These are phyloP conservation scores for Aquilaria sinensis DNA, from an alignment of 345 rosid species.

Conservation along the genomic window DNA sequence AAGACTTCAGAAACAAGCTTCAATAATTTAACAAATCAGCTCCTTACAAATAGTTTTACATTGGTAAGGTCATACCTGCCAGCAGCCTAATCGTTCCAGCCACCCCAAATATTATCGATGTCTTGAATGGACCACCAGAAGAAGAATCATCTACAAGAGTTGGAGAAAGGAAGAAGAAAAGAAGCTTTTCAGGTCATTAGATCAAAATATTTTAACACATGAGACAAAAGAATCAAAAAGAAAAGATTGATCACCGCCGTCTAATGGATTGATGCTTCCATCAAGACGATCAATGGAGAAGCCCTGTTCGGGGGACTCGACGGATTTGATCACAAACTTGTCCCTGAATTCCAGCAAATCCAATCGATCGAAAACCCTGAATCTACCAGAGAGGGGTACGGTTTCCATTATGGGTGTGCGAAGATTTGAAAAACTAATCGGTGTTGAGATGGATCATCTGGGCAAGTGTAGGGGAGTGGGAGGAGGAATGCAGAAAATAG, in stretches of 20 bases:
- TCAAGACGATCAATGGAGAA: slow-evolving; percentile 67
- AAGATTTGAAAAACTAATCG: not conserved
- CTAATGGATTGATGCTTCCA: slow-evolving; percentile 53
- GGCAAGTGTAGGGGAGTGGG: not conserved
- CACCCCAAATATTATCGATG: slow-evolving; percentile 66
- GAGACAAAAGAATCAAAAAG: slow-evolving; percentile 1
- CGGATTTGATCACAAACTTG: slow-evolving; percentile 62
- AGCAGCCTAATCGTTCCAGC: slow-evolving; percentile 82
- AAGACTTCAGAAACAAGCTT: too few species aligned
- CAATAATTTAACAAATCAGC: not conserved
- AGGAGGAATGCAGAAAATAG: not conserved
- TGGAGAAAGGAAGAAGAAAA: not conserved
- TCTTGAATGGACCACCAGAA: slow-evolving; percentile 38
- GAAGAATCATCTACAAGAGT: slow-evolving; percentile 32
- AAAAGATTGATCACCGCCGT: slow-evolving; percentile 38
- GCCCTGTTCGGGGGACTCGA: slow-evolving; percentile 50
- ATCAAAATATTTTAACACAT: not conserved
- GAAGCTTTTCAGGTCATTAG: not conserved
- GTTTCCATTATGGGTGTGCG: slow-evolving; percentile 29
- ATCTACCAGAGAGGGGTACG: slow-evolving; percentile 33
- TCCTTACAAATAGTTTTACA: not conserved
- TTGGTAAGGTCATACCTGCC: slow-evolving; percentile 45
- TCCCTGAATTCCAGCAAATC: slow-evolving; percentile 73
- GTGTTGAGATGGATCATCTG: not conserved
- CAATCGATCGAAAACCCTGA: slow-evolving; percentile 63